Evolutionary conservation across 1,139 yeast genomes (phyloP), one percentile per base, ranked within the genome.

Genomic region (Suhomyces choctaworum): DNA sequence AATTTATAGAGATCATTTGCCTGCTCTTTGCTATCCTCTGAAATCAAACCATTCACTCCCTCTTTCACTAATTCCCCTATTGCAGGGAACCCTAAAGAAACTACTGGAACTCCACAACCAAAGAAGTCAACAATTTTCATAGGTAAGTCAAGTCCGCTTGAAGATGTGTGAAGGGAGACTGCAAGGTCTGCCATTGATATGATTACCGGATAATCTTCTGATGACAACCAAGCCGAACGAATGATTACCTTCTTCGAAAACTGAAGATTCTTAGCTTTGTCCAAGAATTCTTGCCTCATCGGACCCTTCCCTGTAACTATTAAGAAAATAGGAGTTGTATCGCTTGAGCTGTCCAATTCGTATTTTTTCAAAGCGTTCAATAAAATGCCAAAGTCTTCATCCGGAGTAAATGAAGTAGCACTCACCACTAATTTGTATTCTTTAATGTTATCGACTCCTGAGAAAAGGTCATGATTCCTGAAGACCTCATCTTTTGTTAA

Each of bases 241-340:
- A 90, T 66, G 1, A 67, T 53, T 5, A 89, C 74, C 27, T 72
- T 68, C 3, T 61, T 31, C 2, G 53, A 47, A 31, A 76, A 70
- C 16, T 68, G 48, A 16, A 76, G 62, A 8, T 60, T 52, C 4
- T 62, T 47, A 1, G 82, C 78, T 34, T 66, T 62, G n/a, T 66
- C 50, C 5, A 75, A 52, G 46, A 79, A 82, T 4, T 68, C 52
- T 2, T 56, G 46, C 44, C 77, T 78, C 61, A 86, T 55, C 0
- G 98, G 98, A 0, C 99, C 99, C 54, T 90, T 92, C 0, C 99
- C 99, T 0, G 99, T 94, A 15, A 94, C 82, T 15, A 90, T 63
- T 36, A 88, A 75, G 23, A 79, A 60, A 2, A 92, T 49, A 3
- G 73, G 73, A 1, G 86, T 82, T 3, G 68, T 48, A 0, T 44